Evolutionary conservation across 1,139 yeast genomes (phyloP).

Genomic region (Ogataea hybrid): DNA sequence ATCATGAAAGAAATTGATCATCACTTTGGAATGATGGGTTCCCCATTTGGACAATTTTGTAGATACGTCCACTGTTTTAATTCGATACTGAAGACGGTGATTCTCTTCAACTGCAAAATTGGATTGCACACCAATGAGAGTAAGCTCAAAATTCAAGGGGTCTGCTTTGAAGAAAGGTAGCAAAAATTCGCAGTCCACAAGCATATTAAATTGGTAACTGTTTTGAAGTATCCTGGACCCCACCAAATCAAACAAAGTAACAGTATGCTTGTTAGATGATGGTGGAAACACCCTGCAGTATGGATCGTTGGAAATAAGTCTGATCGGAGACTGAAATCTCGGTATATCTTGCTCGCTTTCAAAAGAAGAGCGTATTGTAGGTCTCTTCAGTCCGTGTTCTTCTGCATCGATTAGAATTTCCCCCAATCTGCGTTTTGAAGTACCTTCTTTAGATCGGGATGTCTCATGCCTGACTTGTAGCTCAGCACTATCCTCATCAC

Average conservation of each 20-base stretch:
- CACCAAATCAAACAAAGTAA: slow-evolving; percentile 33
- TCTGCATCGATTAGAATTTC: slow-evolving; percentile 25
- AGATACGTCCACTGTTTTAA: slow-evolving; percentile 26
- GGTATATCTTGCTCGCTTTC: background rate
- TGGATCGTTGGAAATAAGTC: slow-evolving; percentile 24
- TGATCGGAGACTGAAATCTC: slow-evolving; percentile 21
- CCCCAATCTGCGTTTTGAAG: too few species aligned
- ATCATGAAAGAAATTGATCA: slow-evolving; percentile 52
- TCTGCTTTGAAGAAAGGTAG: slow-evolving; percentile 35
- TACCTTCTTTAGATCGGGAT: too few species aligned
- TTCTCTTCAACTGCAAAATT: slow-evolving; percentile 20
- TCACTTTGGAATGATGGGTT: slow-evolving; percentile 68
- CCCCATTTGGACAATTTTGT: slow-evolving; percentile 31
- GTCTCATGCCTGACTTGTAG: too few species aligned
- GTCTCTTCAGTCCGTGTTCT: slow-evolving; percentile 15
- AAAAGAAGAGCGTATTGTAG: background rate
- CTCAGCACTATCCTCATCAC: slow-evolving; percentile 3
- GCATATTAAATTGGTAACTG: slow-evolving; percentile 51
- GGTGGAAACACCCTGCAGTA: slow-evolving; percentile 26
- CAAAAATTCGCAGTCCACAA: slow-evolving; percentile 43
- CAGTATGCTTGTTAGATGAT: slow-evolving; percentile 26
- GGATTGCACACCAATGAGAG: slow-evolving; percentile 16
- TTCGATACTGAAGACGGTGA: slow-evolving; percentile 21
- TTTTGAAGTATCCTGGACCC: slow-evolving; percentile 36
- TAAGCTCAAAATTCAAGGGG: slow-evolving; percentile 17